Evolutionary conservation across 768 basidiomycete species (phyloP).

Genomic region (Xerocomus brunneocitrinus): DNA sequence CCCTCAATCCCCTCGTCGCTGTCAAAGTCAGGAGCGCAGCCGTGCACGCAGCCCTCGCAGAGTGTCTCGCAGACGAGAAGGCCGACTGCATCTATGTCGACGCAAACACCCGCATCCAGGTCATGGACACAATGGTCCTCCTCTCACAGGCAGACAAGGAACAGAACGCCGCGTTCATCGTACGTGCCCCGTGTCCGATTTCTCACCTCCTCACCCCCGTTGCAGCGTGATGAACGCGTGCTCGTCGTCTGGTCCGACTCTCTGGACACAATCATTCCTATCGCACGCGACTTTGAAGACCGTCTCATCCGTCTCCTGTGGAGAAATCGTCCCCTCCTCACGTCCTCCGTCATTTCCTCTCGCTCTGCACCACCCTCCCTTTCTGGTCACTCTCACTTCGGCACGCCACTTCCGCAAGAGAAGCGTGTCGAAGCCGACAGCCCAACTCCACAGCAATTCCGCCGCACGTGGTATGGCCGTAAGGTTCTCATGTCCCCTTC

Average conservation of each 20-base stretch:
- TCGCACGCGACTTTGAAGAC: conserved; percentile 49
- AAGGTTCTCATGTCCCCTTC: conserved; percentile 39
- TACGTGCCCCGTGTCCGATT: conserved; percentile 33
- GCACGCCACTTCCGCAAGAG: conserved; percentile 13
- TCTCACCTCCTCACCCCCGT: not conserved
- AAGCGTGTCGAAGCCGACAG: conserved; percentile 13
- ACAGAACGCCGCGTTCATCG: conserved; percentile 61
- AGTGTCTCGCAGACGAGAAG: conserved; percentile 27
- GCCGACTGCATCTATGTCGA: conserved; percentile 42
- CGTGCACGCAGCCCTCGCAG: conserved; percentile 49
- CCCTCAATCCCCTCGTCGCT: conserved; percentile 52
- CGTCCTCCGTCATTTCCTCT: conserved; percentile 22
- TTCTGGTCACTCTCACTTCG: conserved; percentile 36
- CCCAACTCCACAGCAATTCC: conserved; percentile 30
- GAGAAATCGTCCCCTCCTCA: conserved; percentile 34
- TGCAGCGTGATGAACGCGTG: conserved; percentile 75
- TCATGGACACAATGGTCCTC: conserved; percentile 72
- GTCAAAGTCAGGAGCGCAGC: conserved; percentile 49
- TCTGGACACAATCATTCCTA: conserved; percentile 65
- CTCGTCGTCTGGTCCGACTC: conserved; percentile 83
- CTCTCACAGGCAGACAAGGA: conserved; percentile 52
- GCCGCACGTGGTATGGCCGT: conserved; percentile 59
- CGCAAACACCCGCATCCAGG: conserved; percentile 69
- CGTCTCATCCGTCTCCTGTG: conserved; percentile 55
- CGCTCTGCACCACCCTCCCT: conserved; percentile 31